Evolutionary conservation across 2,329 filamentous ascomycete genomes (phyloP), one percentile per base, ranked within the genome.

Genomic region (Didymella lethalis): DNA sequence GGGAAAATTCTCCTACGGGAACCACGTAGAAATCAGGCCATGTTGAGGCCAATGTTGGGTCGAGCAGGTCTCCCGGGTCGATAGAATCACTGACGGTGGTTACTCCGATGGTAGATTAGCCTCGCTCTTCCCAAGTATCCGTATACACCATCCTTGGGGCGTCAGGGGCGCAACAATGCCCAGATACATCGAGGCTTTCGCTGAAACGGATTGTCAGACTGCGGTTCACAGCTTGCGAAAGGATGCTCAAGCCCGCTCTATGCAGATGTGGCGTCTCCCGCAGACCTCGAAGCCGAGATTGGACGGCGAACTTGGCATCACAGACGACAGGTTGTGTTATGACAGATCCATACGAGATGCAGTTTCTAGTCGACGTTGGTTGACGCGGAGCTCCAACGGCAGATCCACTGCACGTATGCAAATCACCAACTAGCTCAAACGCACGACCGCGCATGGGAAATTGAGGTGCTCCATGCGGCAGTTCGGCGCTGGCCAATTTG

Each of bases 101-200:
- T 29, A 26, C 50, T 54, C 56, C 50, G 44, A 4, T 41, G 26
- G 45, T 25, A 10, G 26, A 43, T n/a, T 54, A 41, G 46, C 34
- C 49, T 58, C 38, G 49, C 8, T 49, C 50, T 54, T 46, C 56
- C 45, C 20, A 25, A 36, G 12, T 32, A 16, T 41, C 41, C 38
- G 26, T 54, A 36, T 29, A 44, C 23, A 46, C 18, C 25, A 45
- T n/a, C 2, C 40, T 10, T 28, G 34, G 47, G 47, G 45, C 47
- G 50, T 54, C 50, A 59, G 56, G 46, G 50, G 56, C 47, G 34
- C 23, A 34, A 32, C 50, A 28, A 51, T 20, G 47, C 25, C 32
- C 54, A 45, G 45, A 49, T 38, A 14, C 23, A 31, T 28, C 26
- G 40, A 41, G 32, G 20, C 28, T 23, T 49, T 28, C 26, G 47